Evolutionary conservation across 192 early-diverging fungal species (phyloP).

Genomic region (Haplosporangium gracile): DNA sequence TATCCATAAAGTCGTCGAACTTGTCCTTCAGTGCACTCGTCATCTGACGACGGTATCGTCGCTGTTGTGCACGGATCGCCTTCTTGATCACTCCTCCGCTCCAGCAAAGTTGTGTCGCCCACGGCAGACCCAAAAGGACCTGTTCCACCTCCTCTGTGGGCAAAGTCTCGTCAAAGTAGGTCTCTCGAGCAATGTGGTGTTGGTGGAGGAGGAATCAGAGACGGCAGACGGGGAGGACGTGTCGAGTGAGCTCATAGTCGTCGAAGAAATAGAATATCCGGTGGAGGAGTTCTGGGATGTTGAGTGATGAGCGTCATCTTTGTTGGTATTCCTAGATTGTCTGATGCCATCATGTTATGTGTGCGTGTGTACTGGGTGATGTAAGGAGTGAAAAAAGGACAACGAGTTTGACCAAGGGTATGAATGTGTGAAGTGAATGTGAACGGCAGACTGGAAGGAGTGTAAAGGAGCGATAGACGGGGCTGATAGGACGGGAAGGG

Average conservation of each 20-base stretch:
- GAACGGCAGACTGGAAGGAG: too few relatives aligned
- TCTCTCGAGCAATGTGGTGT: neutral
- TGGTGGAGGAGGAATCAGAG: slow-evolving; percentile 1
- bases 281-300: neutral
- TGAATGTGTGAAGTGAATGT: too few relatives aligned
- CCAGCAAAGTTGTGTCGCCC: neutral
- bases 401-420: too few relatives aligned
- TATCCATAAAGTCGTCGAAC: neutral
- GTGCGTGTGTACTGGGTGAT: too few relatives aligned
- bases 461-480: too few relatives aligned
- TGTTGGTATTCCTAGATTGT: too few relatives aligned
- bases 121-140: neutral
- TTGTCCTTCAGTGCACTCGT: neutral
- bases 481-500: too few relatives aligned
- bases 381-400: too few relatives aligned
- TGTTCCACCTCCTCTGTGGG: neutral
- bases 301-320: neutral
- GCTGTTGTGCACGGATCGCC: neutral
- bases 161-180: neutral
- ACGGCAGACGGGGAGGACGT: neutral
- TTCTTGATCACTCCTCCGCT: neutral
- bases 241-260: neutral
- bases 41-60: neutral
- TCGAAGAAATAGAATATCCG: neutral
- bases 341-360: too few relatives aligned